Evolutionary conservation across 2,329 filamentous ascomycete species (phyloP), one percentile per base, ranked within the genome.

Genomic region (Botrytis galanthina): DNA sequence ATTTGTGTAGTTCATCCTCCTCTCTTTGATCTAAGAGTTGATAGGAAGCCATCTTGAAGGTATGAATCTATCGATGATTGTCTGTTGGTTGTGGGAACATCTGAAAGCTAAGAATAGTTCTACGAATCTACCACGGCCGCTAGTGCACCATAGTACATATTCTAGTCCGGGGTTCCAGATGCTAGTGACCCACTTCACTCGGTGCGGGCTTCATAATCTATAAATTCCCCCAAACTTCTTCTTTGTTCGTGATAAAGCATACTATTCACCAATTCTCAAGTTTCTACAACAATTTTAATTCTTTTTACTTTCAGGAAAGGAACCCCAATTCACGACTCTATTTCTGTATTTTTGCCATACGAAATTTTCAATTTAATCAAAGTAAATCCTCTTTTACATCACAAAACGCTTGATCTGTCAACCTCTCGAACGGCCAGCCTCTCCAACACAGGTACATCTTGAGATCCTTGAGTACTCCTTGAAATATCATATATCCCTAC

Each of bases 1-100:
- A 88, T 80, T 95, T 95, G 85, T 98, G 95, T 54, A 98, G 90
- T 76, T 94, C 91, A 82, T 94, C 91, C 84, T 94, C 92, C 77
- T 94, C 92, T 76, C 88, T 87, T 77, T 92, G 91, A 72, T 94
- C 91, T 67, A 97, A 85, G 66, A 95, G 85, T 62, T 88, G 86
- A 85, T 91, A 94, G 5, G 81, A 83, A 71, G 84, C 81, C 88
- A 89, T 89, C 66, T 82, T 69, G 67, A 71, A 16, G 39, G n/a
- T 68, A 42, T 32, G 46, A 4, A 26, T 64, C 42, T 64, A 26
- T 71, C 16, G 48, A 60, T 54, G 46, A 42, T 46, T n/a, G 10
- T 35, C 26, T 46, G 32, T 48, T 64, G 29, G 46, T 39, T 18
- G 32, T 46, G 16, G 59, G 54, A 48, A 64, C 39, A 64, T 51